These are phyloP conservation scores for Aphanomyces astaci DNA, from an alignment of 352 stramenopile genomes.

Conservation along the genomic window DNA sequence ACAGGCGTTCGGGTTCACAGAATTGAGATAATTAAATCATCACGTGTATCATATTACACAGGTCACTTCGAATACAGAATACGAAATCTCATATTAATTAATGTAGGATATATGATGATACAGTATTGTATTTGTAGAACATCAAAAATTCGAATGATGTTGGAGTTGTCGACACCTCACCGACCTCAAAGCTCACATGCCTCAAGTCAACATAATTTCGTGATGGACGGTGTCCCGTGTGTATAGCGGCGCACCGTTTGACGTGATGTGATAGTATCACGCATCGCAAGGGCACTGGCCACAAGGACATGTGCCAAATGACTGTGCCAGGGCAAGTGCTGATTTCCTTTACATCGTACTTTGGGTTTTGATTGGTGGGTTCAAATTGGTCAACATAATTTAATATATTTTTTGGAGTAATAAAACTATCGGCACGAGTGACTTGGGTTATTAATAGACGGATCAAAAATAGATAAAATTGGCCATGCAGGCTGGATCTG, in stretches of 20 bases:
- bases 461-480: conserved; percentile 5
- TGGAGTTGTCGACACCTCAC: neutral
- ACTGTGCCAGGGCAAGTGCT: too few relatives aligned
- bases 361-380: neutral
- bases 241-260: too few relatives aligned
- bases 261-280: too few relatives aligned
- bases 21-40: neutral
- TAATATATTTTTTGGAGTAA: too few relatives aligned
- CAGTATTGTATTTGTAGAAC: conserved; percentile 8
- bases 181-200: neutral
- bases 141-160: too few relatives aligned
- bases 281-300: too few relatives aligned
- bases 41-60: neutral
- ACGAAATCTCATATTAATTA: neutral
- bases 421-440: neutral
- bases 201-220: neutral
- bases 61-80: conserved; percentile 4
- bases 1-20: neutral
- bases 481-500: neutral
- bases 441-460: conserved; percentile 6
- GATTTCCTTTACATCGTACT: neutral
- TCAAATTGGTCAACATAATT: neutral
- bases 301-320: too few relatives aligned
- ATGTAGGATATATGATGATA: neutral
- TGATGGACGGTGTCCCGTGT: too few relatives aligned